Percentiles rank a stretch among this genome's conserved stretches.
phyloP scores from a whole-genome alignment of 768 basidiomycete genomes.

The Tricholoma saponaceum region DNA sequence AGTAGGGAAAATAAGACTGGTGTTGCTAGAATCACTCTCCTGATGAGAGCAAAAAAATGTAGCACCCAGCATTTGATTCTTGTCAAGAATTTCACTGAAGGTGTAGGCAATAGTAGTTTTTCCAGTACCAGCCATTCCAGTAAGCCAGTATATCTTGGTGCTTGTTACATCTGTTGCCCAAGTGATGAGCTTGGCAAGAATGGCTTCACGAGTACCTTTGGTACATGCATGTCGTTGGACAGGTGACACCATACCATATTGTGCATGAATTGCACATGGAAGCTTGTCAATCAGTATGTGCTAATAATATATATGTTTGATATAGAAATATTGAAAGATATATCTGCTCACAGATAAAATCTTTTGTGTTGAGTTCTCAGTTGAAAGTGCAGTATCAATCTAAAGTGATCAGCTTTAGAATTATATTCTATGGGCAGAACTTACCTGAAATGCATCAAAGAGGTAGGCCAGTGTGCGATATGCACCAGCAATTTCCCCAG shows the following conservation, averaged over 20 bases:
- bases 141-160: constrained; percentile 24
- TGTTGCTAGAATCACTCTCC: neutral
- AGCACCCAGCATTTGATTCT: constrained; percentile 41
- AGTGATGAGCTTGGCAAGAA: neutral
- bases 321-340: neutral
- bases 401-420: no score
- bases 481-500: neutral
- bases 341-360: neutral
- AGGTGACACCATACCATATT: neutral
- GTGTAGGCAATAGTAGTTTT: constrained; percentile 21
- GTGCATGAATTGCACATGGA: neutral
- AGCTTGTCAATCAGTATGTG: neutral
- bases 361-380: neutral
- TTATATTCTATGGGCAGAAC: neutral
- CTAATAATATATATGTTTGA: neutral
- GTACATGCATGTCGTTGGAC: neutral
- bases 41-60: constrained; percentile 15
- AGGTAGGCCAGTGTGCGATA: neutral
- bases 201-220: neutral
- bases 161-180: neutral
- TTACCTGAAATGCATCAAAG: neutral
- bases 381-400: neutral
- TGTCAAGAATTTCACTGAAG: constrained; percentile 23
- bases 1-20: neutral
- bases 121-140: constrained; percentile 19